Evolutionary conservation across 371 early-diverging fungal genomes (phyloP).

Genomic region (Lichtheimia corymbifera): DNA sequence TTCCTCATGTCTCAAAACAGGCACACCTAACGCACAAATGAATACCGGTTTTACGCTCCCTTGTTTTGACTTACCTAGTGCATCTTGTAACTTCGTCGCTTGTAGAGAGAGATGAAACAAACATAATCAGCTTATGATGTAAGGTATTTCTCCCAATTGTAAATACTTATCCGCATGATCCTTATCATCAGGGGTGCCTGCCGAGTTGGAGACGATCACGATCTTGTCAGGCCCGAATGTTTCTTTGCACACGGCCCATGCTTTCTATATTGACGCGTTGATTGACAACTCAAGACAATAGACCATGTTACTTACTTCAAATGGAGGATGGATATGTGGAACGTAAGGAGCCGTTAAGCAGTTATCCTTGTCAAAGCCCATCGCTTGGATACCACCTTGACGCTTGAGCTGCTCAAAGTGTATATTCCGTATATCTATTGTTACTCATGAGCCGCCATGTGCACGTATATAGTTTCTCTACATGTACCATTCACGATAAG

Average conservation of each 20-base stretch:
- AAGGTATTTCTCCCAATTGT: too few species aligned
- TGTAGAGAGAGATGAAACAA: constrained; percentile 21
- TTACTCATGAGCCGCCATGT: background rate
- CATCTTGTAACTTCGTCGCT: constrained; percentile 47
- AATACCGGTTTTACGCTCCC: background rate
- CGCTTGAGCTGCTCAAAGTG: constrained; percentile 61
- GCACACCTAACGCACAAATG: constrained; percentile 35
- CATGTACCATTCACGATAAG: constrained; percentile 66
- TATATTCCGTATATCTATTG: constrained; percentile 68
- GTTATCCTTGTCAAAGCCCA: constrained; percentile 95
- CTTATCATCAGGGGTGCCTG: constrained; percentile 83
- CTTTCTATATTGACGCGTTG: constrained; percentile 32
- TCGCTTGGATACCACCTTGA: constrained; percentile 58
- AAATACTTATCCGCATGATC: constrained; percentile 49
- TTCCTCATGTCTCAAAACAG: constrained; percentile 59
- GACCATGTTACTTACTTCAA: constrained; percentile 47
- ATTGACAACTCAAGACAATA: background rate
- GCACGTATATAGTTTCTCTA: background rate
- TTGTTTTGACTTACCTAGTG: constrained; percentile 20
- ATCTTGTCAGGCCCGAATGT: constrained; percentile 66
- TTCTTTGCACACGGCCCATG: constrained; percentile 70
- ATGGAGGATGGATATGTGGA: constrained; percentile 66
- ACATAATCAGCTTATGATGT: too few species aligned
- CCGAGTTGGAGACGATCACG: constrained; percentile 91
- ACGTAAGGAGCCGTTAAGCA: constrained; percentile 88